Evolutionary conservation across 2,329 filamentous ascomycete species (phyloP).

Genomic region (Alternaria sp.): DNA sequence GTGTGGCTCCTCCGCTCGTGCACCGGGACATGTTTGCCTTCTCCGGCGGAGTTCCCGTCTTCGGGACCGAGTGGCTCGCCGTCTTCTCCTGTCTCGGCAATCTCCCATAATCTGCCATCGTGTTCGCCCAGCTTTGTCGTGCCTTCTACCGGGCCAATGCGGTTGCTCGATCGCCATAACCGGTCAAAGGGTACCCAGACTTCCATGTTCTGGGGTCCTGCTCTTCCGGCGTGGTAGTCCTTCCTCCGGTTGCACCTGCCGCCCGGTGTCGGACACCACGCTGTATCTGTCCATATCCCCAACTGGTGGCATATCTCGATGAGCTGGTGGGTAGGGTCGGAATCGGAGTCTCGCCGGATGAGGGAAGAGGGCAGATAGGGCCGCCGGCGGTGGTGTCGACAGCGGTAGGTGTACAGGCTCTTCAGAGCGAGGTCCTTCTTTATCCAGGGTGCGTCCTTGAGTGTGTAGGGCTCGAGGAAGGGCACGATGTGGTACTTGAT

Average conservation of each 20-base stretch:
- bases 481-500: constrained; percentile 70
- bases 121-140: constrained; percentile 41
- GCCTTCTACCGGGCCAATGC: constrained; percentile 56
- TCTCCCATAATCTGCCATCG: constrained; percentile 64
- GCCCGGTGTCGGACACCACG: constrained; percentile 66
- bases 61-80: constrained; percentile 63
- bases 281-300: constrained; percentile 67
- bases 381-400: constrained; percentile 66
- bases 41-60: constrained; percentile 52
- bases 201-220: constrained; percentile 61
- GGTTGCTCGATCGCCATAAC: constrained; percentile 65
- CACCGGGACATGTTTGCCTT: constrained; percentile 62
- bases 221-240: constrained; percentile 63
- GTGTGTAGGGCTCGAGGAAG: constrained; percentile 56
- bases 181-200: constrained; percentile 69
- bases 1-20: constrained; percentile 62
- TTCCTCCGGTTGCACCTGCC: constrained; percentile 62
- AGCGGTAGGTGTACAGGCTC: constrained; percentile 67
- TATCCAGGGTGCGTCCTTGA: constrained; percentile 50
- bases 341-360: constrained; percentile 63
- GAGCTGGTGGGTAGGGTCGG: constrained; percentile 66
- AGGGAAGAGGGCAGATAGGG: constrained; percentile 65
- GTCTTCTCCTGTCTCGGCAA: constrained; percentile 60
- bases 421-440: constrained; percentile 60
- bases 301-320: constrained; percentile 65